Conservation (phyloP, 2,329 filamentous ascomycete species). For the Berkeleyomyces basicola region DNA sequence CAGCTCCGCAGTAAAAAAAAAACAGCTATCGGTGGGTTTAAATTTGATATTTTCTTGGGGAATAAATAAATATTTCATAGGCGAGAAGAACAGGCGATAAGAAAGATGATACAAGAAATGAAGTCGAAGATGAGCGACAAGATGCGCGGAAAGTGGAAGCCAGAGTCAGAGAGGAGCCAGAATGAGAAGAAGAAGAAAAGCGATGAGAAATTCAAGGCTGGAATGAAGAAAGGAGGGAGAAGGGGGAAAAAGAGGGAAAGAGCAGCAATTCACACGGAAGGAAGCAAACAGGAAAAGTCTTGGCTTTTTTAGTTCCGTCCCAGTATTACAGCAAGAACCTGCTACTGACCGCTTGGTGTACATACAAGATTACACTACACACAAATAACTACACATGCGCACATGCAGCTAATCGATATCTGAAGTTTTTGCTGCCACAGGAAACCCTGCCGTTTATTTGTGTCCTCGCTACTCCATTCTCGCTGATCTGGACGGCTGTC, state of each 20-base stretch:
- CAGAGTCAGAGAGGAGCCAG: neutral
- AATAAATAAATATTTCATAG: neutral
- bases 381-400: neutral
- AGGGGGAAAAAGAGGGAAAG: neutral
- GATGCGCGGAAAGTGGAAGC: slow-evolving; percentile 13
- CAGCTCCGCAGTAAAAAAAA: neutral
- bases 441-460: no score
- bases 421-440: no score
- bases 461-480: no score
- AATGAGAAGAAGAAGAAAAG: neutral
- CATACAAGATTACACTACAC: neutral
- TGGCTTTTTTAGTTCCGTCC: neutral
- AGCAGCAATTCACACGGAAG: neutral
- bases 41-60: neutral
- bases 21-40: neutral
- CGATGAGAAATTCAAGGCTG: neutral
- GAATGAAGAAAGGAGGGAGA: neutral
- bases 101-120: neutral
- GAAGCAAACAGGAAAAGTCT: neutral
- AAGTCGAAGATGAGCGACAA: neutral
- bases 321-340: neutral
- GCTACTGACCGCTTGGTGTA: neutral
- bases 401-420: neutral
- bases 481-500: no score
- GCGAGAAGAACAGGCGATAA: neutral